Conservation (phyloP, 2,329 filamentous ascomycete species). For the Pseudocercospora pini-densiflorae region DNA sequence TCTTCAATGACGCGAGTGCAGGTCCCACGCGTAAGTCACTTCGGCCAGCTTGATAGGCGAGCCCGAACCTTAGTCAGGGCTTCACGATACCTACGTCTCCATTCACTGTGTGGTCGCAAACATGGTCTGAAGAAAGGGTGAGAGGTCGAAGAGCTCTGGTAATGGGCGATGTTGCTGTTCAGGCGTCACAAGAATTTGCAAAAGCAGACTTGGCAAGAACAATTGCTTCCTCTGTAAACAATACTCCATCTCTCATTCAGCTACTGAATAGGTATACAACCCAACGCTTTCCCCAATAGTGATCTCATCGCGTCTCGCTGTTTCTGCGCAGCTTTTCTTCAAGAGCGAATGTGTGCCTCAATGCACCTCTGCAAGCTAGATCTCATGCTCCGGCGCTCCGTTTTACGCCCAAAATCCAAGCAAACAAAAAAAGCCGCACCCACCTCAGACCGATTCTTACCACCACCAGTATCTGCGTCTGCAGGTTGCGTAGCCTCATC, state of each 20-base stretch:
- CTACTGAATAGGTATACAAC: background rate
- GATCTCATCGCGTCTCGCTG: background rate
- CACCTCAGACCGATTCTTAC: background rate
- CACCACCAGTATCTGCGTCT: background rate
- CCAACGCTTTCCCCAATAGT: background rate
- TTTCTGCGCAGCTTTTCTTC: background rate
- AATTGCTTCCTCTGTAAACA: background rate
- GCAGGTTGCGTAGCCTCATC: background rate
- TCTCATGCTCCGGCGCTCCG: slow-evolving; percentile 4
- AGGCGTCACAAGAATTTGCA: background rate
- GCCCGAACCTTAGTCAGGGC: background rate
- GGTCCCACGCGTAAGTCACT: background rate
- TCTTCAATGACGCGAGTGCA: background rate
- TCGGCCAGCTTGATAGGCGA: slow-evolving; percentile 1
- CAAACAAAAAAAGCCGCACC: background rate
- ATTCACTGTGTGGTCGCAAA: background rate
- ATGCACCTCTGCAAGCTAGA: background rate
- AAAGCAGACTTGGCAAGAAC: background rate
- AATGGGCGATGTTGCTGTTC: background rate
- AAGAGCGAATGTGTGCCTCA: background rate
- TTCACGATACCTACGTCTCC: background rate
- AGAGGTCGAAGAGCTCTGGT: background rate
- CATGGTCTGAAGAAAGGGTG: background rate
- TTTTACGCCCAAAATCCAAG: background rate
- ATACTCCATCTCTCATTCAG: background rate